phyloP scores from a whole-genome alignment of 2,329 filamentous ascomycete species.

The Trichoderma sp. region DNA sequence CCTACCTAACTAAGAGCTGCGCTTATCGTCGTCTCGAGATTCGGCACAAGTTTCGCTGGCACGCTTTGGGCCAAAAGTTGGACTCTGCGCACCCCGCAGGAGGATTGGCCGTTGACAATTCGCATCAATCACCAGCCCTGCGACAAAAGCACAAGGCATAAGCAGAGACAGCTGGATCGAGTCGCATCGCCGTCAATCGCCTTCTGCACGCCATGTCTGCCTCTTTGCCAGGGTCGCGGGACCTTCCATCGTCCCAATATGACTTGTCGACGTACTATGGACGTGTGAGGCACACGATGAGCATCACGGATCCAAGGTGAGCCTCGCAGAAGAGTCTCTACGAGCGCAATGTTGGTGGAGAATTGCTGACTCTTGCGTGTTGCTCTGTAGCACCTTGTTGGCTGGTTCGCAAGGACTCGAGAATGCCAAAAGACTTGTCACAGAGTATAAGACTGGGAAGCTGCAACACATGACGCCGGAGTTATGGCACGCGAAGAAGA shows the following conservation, averaged over 20 bases:
- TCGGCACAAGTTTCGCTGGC: constrained; percentile 26
- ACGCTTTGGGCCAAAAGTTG: constrained; percentile 21
- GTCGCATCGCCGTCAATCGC: constrained; percentile 17
- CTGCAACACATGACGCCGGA: constrained; percentile 82
- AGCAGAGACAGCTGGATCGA: not conserved
- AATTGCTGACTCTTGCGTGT: not conserved
- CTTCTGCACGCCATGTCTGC: constrained; percentile 58
- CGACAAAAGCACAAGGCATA: not conserved
- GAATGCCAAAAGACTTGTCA: constrained; percentile 79
- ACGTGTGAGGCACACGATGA: constrained; percentile 83
- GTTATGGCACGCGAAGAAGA: constrained; percentile 94
- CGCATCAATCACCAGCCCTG: not conserved
- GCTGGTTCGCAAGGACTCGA: constrained; percentile 79
- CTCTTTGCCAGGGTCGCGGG: constrained; percentile 69
- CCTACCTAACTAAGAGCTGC: constrained; percentile 14
- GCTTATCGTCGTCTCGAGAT: constrained; percentile 32
- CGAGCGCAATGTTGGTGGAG: no score
- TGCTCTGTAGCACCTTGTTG: constrained; percentile 73
- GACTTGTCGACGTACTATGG: constrained; percentile 95
- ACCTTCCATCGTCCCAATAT: constrained; percentile 89
- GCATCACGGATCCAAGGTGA: constrained; percentile 95
- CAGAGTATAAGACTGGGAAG: constrained; percentile 85
- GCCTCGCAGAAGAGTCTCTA: constrained; percentile 39
- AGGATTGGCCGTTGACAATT: not conserved
- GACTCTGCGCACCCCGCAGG: constrained; percentile 26